Base-by-base conservation (phyloP, 768 basidiomycete species). In the Xerocomus spinulosus region DNA sequence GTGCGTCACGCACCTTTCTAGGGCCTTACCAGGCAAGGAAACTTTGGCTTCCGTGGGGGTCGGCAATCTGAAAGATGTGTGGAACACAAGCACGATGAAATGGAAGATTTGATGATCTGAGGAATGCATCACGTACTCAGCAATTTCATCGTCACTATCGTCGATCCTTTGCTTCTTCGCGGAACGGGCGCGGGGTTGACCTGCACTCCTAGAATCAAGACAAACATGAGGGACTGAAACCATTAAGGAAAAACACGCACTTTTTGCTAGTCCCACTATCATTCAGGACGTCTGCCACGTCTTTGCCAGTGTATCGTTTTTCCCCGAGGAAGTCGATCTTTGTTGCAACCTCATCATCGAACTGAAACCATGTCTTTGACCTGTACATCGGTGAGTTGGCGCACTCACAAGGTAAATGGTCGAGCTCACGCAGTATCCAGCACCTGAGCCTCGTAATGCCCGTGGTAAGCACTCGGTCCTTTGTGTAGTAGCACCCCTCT, bases 381-480 rank as follows among this genome's bases (percentile, higher is more conserved):
- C 87, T 91, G 49, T 29, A 25, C 37, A 40, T 29, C 30, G 46
- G 17, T n/a, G 23, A 15, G 41, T 55, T 20, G 56, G 46, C 15
- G 24, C 37, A 40, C 40, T 33, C 36, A 20, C 24, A 21, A 29
- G 24, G 36, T 9, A 17, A 15, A 33, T 14, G 18, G 25, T 13
- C 17, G 23, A 38, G 70, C 81, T 46, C 58, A 92, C 89, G 69
- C 67, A 18, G 69, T 68, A 61, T 92, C 88, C 57, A 82, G 81
- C 17, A 91, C 87, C 59, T 91, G 87, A 13, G 87, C 88, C 63
- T 89, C 87, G 60, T 93, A 92, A 62, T 92, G 89, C 4, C 90
- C 90, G 54, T 87, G 84, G 69, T 96, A 88, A 26, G 94, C 95
- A 63, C 89, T 93, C n/a, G 78, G 58, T 5, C 95, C 95, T 60